phyloP scores from a whole-genome alignment of 1,284 basidiomycete genomes.

The Cutaneotrichosporon sp. region DNA sequence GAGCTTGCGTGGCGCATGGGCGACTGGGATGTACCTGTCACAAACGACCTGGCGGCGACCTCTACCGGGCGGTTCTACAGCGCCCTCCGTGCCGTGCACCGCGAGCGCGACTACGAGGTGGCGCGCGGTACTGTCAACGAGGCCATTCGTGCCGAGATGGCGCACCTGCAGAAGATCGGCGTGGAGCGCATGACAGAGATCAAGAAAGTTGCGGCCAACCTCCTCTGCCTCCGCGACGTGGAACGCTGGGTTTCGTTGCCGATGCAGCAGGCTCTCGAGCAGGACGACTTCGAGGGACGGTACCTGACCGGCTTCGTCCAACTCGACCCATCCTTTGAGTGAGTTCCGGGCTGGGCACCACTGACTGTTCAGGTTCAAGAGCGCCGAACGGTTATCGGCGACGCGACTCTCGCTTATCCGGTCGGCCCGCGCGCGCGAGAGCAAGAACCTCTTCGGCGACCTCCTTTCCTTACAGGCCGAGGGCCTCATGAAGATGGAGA shows the following conservation, averaged over 20 bases:
- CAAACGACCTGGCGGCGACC: slow-evolving; percentile 26
- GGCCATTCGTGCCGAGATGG: slow-evolving; percentile 64
- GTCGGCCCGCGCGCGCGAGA: slow-evolving; percentile 66
- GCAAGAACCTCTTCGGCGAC: slow-evolving; percentile 60
- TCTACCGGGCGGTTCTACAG: slow-evolving; percentile 66
- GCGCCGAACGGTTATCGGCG: slow-evolving; percentile 74
- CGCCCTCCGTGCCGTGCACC: slow-evolving; percentile 72
- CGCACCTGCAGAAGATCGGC: slow-evolving; percentile 64
- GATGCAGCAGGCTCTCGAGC: slow-evolving; percentile 30
- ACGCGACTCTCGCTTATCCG: slow-evolving; percentile 78
- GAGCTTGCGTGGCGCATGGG: slow-evolving; percentile 84
- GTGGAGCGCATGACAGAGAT: slow-evolving; percentile 75
- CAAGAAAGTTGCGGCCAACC: slow-evolving; percentile 62
- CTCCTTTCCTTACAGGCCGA: slow-evolving; percentile 61
- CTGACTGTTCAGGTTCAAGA: slow-evolving; percentile 63
- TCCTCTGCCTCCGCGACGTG: slow-evolving; percentile 77
- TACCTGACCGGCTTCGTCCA: slow-evolving; percentile 57
- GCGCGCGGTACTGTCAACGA: slow-evolving; percentile 59
- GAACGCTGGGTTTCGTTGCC: slow-evolving; percentile 38
- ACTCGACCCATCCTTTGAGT: slow-evolving; percentile 66
- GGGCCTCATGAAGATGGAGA: slow-evolving; percentile 65
- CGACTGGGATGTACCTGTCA: slow-evolving; percentile 84
- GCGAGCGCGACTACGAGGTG: slow-evolving; percentile 62
- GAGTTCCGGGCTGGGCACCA: slow-evolving; percentile 39
- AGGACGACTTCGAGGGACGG: slow-evolving; percentile 48